Percentiles rank a stretch among this genome's conserved stretches.
phyloP scores from a whole-genome alignment of 2,329 filamentous ascomycete species.

The Mollisia scopiformis region DNA sequence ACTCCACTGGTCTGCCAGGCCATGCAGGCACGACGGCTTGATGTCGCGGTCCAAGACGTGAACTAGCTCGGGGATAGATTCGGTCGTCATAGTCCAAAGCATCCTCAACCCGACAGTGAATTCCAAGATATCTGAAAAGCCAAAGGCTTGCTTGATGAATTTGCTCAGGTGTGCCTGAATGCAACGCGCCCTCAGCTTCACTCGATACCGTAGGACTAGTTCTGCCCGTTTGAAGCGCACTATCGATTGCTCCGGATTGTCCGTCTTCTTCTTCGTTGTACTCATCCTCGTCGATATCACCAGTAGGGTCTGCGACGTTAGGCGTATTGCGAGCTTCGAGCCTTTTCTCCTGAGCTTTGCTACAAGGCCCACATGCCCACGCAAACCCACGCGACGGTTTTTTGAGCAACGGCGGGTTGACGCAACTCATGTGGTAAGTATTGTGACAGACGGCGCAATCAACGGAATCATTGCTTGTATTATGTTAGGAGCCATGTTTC shows the following conservation, averaged over 20 bases:
- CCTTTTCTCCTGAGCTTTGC: conserved; percentile 91
- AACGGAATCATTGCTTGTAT: conserved; percentile 83
- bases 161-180: conserved; percentile 77
- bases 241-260: conserved; percentile 55
- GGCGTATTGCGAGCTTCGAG: conserved; percentile 89
- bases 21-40: conserved; percentile 86
- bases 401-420: conserved; percentile 87
- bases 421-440: conserved; percentile 99
- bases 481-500: background rate
- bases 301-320: conserved; percentile 62
- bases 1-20: conserved; percentile 85
- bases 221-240: conserved; percentile 57
- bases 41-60: conserved; percentile 86
- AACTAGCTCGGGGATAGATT: conserved; percentile 94
- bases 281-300: conserved; percentile 67
- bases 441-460: conserved; percentile 94
- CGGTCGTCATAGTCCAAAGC: conserved; percentile 96
- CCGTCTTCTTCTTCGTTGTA: conserved; percentile 71
- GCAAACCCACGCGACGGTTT: conserved; percentile 97
- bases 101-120: conserved; percentile 94
- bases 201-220: conserved; percentile 65
- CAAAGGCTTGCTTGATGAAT: conserved; percentile 91
- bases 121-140: conserved; percentile 94
- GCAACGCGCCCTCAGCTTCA: conserved; percentile 57
- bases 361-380: conserved; percentile 96